Evolutionary conservation across 2,329 filamentous ascomycete genomes (phyloP).

Genomic region (Diaporthe australafricana): DNA sequence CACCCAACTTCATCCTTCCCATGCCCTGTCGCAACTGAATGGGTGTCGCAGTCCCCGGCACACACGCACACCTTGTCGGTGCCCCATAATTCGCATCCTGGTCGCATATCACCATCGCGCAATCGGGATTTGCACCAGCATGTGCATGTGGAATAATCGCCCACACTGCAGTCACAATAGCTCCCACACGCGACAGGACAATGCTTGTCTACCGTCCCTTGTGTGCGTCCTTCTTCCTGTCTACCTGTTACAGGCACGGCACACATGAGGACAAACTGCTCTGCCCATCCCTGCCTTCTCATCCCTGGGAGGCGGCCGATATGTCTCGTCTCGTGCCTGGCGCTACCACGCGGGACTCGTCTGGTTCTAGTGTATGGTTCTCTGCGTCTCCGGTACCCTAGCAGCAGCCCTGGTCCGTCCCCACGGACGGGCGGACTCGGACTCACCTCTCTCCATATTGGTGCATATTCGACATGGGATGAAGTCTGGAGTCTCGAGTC

Average conservation of each 20-base stretch:
- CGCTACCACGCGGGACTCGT: not conserved
- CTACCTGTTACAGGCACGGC: not conserved
- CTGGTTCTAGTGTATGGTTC: not conserved
- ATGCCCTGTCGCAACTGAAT: not conserved
- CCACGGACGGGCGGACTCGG: conserved; percentile 23
- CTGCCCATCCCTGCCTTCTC: not conserved
- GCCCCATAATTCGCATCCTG: conserved; percentile 13
- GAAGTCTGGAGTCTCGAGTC: conserved; percentile 21
- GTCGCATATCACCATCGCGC: conserved; percentile 25
- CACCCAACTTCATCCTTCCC: not conserved
- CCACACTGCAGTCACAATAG: not conserved
- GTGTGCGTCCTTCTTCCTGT: not conserved
- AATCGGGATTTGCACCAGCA: conserved; percentile 20
- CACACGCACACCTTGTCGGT: not conserved
- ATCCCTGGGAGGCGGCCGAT: not conserved
- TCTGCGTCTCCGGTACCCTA: not conserved
- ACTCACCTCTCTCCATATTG: conserved; percentile 7
- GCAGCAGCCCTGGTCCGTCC: not conserved
- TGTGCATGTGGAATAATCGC: not conserved
- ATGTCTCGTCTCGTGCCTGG: conserved; percentile 8
- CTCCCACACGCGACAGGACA: conserved; percentile 21
- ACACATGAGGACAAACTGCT: too few relatives aligned
- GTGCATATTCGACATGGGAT: conserved; percentile 22
- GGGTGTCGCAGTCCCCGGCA: not conserved
- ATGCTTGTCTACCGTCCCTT: conserved; percentile 14